phyloP scores from a whole-genome alignment of 2,329 filamentous ascomycete species.

The Macrophomina tecta region DNA sequence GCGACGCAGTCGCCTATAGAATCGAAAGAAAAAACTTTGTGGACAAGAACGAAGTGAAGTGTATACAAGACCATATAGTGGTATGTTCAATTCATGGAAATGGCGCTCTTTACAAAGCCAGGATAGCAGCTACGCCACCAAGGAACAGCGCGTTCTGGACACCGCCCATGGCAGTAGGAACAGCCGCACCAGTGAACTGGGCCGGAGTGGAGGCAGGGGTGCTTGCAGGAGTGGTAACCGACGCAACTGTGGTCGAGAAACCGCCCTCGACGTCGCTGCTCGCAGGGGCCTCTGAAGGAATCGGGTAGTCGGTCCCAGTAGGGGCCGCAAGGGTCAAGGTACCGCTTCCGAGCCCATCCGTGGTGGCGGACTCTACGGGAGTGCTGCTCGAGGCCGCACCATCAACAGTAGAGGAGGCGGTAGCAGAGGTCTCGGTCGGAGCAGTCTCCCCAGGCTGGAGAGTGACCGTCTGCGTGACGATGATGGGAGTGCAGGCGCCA shows the following conservation, averaged over 20 bases:
- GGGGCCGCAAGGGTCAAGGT: conserved; percentile 11
- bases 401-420: conserved; percentile 1
- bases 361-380: background rate
- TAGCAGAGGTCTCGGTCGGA: conserved; percentile 8
- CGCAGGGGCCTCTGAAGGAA: conserved; percentile 8
- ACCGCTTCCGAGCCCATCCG: conserved; percentile 12
- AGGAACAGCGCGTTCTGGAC: conserved; percentile 18
- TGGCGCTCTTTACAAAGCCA: conserved; percentile 10
- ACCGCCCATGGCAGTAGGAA: background rate
- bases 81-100: background rate
- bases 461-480: conserved; percentile 13
- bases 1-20: conserved; percentile 20
- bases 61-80: background rate
- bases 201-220: conserved; percentile 4
- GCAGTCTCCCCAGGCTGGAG: conserved; percentile 22
- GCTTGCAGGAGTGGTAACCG: conserved; percentile 7
- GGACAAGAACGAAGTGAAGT: conserved; percentile 13
- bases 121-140: conserved; percentile 11
- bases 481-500: conserved; percentile 1
- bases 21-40: background rate
- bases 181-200: conserved; percentile 7
- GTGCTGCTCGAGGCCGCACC: conserved; percentile 8
- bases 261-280: conserved; percentile 15
- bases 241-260: conserved; percentile 10
- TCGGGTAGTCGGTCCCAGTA: background rate